Evolutionary conservation across 257 asterid genomes (phyloP).

Genomic region (Fraxinus quadrangulata): DNA sequence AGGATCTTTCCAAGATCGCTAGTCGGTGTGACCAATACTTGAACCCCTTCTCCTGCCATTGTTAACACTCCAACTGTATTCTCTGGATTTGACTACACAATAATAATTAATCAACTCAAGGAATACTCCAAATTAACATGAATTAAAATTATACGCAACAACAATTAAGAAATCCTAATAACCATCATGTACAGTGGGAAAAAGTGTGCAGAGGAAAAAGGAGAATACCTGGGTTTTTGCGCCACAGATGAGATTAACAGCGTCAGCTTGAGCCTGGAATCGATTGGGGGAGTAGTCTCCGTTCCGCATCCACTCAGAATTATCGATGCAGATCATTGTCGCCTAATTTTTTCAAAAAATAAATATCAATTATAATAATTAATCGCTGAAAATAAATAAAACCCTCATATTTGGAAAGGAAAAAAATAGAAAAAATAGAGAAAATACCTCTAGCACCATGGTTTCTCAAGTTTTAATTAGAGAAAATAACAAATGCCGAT

Average conservation of each 20-base stretch:
- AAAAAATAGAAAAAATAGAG: not conserved
- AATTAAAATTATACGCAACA: not conserved
- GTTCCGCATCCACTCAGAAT: conserved; percentile 98
- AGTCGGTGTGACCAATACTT: conserved; percentile 92
- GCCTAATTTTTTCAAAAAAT: conserved; percentile 45
- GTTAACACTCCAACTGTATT: conserved; percentile 93
- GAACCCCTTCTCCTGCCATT: conserved; percentile 96
- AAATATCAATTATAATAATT: not conserved
- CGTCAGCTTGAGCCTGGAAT: conserved; percentile 88
- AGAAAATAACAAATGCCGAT: not conserved
- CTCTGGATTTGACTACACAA: conserved; percentile 84
- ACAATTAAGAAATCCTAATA: conserved; percentile 21
- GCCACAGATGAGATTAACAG: conserved; percentile 94
- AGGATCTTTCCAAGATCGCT: conserved; percentile 97
- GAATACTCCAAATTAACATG: conserved; percentile 8
- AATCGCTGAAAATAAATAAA: not conserved
- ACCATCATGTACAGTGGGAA: not conserved
- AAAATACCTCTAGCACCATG: conserved; percentile 97
- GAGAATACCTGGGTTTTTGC: conserved; percentile 83
- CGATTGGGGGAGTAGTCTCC: conserved; percentile 90
- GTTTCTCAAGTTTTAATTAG: conserved; percentile 7
- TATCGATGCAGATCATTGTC: conserved; percentile 96
- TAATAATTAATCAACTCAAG: not conserved
- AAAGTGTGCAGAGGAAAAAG: not conserved
- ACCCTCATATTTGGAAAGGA: conserved; percentile 22